These are phyloP conservation scores for Dryadomyces quercus-mongolicae DNA, from an alignment of 2,329 filamentous ascomycete genomes.

Conservation along the genomic window DNA sequence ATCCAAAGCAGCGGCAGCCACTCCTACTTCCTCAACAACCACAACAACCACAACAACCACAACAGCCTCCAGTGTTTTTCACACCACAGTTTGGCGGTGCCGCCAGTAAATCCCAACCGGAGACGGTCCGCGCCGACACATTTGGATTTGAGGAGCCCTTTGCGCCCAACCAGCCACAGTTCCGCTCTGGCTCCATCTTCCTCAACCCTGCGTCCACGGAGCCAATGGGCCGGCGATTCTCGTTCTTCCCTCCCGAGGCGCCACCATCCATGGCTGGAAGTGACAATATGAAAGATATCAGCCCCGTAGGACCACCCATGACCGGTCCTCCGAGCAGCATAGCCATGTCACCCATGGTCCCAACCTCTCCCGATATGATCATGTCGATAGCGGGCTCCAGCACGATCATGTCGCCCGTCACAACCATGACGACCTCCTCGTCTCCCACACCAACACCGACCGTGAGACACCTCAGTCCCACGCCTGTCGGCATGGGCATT, in stretches of 20 bases:
- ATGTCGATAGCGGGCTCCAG: conserved; percentile 17
- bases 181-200: conserved; percentile 57
- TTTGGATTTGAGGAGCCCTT: conserved; percentile 15
- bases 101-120: conserved; percentile 41
- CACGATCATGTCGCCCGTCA: conserved; percentile 24
- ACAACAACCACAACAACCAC: conserved; percentile 17
- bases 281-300: conserved; percentile 19
- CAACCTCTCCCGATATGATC: conserved; percentile 33
- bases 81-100: conserved; percentile 47
- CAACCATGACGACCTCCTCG: conserved; percentile 12
- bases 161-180: conserved; percentile 28
- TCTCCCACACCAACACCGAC: conserved; percentile 23
- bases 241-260: conserved; percentile 47
- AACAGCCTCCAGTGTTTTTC: conserved; percentile 26
- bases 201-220: conserved; percentile 43
- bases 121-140: conserved; percentile 16
- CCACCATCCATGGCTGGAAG: conserved; percentile 10
- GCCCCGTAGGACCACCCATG: conserved; percentile 16
- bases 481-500: conserved; percentile 9
- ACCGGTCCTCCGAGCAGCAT: not conserved
- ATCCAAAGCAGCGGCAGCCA: conserved; percentile 8
- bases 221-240: conserved; percentile 43
- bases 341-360: conserved; percentile 15
- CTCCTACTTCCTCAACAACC: not conserved
- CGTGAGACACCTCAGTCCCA: conserved; percentile 18